These are phyloP conservation scores for Talaromyces stipitatus DNA, from an alignment of 495 filamentous ascomycete species.

Conservation along the genomic window DNA sequence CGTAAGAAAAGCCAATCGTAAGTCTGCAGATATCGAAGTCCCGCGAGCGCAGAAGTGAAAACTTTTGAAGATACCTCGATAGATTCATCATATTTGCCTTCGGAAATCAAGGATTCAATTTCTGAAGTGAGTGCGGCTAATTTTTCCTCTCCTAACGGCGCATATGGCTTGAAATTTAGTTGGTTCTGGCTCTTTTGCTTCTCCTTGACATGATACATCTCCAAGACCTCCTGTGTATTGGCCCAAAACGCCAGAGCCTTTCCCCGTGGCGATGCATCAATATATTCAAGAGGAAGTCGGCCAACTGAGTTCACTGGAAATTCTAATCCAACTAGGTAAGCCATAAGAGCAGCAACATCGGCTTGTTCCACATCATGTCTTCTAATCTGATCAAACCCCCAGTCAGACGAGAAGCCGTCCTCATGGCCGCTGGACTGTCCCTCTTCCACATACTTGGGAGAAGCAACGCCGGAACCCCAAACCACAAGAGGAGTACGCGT, in stretches of 20 bases:
- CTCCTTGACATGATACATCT: conserved; percentile 97
- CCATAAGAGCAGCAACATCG: conserved; percentile 94
- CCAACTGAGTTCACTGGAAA: conserved; percentile 97
- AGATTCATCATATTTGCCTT: conserved; percentile 59
- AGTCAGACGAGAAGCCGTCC: conserved; percentile 87
- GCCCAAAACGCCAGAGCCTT: conserved; percentile 82
- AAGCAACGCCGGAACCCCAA: conserved; percentile 90
- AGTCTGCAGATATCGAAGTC: conserved; percentile 89
- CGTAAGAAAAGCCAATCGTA: conserved; percentile 98
- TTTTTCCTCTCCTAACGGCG: conserved; percentile 49
- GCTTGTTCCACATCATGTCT: conserved; percentile 91
- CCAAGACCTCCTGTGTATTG: conserved; percentile 82
- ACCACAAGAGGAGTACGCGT: conserved; percentile 88
- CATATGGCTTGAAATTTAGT: conserved; percentile 69
- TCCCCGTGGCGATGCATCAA: conserved; percentile 59
- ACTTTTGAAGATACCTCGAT: conserved; percentile 69
- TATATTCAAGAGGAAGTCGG: conserved; percentile 77
- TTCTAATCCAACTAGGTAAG: conserved; percentile 82
- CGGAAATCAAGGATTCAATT: conserved; percentile 60
- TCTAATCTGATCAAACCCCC: conserved; percentile 71
- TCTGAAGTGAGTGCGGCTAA: conserved; percentile 59
- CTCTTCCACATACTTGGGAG: conserved; percentile 49
- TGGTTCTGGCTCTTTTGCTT: conserved; percentile 67
- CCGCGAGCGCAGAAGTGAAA: conserved; percentile 69
- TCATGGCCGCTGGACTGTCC: conserved; percentile 68